Base-by-base conservation (phyloP, 257 asterid species). In the Forsythia viridissima region DNA sequence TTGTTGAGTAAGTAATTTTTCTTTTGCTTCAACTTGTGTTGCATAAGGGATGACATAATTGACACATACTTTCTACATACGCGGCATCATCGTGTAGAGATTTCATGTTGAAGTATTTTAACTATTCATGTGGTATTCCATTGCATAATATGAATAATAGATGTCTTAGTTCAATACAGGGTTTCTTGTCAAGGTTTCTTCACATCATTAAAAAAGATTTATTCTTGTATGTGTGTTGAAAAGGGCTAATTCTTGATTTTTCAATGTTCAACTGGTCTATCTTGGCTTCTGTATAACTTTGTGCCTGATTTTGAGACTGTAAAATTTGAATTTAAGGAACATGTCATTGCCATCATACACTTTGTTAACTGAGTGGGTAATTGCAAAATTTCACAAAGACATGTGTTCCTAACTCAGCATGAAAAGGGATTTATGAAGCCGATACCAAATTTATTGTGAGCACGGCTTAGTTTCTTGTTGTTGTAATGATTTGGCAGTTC, bases 91-190 rank as follows among this genome's bases (percentile, higher is more conserved):
- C 34, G 34, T 30, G 34, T 30, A 30, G 34, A 30, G 34, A 30
- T 30, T 30, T 30, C 34, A 30, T 30, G 34, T 30, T 1, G 51
- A 30, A 16, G 20, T 4, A 6, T 71, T 71, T 41, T 44, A 43
- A 61, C 43, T 79, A 15, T 79, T 57, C 40, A 63, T 77, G 65
- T 43, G 43, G 38, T 65, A 30, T 81, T 43, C 51, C 18, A 30
- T 71, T 77, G 59, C 37, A 55, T 18, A 55, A 51, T 21, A 36
- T 68, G 21, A 68, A 36, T 4, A 63, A 71, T 73, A 43, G 79
- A 61, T 71, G 48, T 65, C 57, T 68, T 76, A 63, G 24, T 73
- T n/a, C 42, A 8, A 61, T 65, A 65, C 82, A 72, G 71, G 30
- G 39, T 68, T 34, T 15, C 52, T 71, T 36, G 52, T 51, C 11